phyloP scores from a whole-genome alignment of 441 rosid genomes.

The Lagerstroemia fauriei region DNA sequence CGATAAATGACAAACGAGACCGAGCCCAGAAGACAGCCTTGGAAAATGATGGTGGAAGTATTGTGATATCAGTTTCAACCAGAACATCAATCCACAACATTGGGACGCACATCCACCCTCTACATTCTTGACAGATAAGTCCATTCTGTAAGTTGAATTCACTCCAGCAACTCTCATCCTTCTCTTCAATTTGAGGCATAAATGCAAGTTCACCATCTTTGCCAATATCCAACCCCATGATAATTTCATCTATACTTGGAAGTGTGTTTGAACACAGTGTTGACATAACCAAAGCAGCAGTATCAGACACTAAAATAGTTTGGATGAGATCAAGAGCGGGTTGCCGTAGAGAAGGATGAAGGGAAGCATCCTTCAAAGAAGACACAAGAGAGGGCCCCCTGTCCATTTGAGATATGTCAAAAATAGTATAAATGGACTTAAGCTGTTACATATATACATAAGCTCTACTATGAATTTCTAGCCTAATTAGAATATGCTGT shows the following conservation, averaged over 20 bases:
- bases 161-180: slow-evolving; percentile 63
- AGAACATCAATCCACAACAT: slow-evolving; percentile 91
- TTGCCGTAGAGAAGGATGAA: slow-evolving; percentile 82
- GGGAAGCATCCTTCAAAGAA: slow-evolving; percentile 82
- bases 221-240: slow-evolving; percentile 43
- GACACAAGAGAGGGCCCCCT: slow-evolving; percentile 97
- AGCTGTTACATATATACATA: background rate
- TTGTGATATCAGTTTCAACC: slow-evolving; percentile 59
- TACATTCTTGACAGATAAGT: slow-evolving; percentile 58
- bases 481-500: background rate
- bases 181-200: slow-evolving; percentile 48
- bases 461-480: background rate
- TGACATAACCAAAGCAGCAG: slow-evolving; percentile 69
- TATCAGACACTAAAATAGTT: slow-evolving; percentile 84
- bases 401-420: slow-evolving; percentile 36
- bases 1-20: slow-evolving; percentile 73
- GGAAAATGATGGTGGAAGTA: slow-evolving; percentile 72
- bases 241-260: slow-evolving; percentile 33
- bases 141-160: slow-evolving; percentile 67
- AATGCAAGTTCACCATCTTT: slow-evolving; percentile 46
- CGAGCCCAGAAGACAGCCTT: slow-evolving; percentile 97
- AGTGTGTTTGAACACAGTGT: slow-evolving; percentile 42
- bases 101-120: slow-evolving; percentile 91
- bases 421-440: background rate
- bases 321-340: slow-evolving; percentile 95